A percentile compares a stretch with the other conserved stretches of the same genome.
Conservation (phyloP, 306 rosid species). For the Vigna nakashimae region DNA sequence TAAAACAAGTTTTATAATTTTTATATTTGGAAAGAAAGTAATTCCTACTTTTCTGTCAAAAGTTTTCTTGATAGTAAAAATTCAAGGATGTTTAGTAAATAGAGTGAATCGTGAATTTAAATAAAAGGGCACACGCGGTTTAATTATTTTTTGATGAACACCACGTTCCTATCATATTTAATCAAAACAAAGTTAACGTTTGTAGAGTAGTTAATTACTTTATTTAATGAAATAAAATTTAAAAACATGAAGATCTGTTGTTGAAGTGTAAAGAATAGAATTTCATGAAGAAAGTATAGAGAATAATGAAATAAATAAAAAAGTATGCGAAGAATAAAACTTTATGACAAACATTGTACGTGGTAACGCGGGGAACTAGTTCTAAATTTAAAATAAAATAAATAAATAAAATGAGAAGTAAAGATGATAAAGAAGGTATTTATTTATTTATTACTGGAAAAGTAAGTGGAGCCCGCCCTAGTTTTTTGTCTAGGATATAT, state of each 20-base stretch:
- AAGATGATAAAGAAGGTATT: not conserved
- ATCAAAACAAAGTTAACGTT: not conserved
- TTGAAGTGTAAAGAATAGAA: constrained; percentile 8
- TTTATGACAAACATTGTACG: not conserved
- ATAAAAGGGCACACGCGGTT: not conserved
- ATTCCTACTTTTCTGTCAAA: not conserved
- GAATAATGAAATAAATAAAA: not conserved
- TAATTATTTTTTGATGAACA: not conserved
- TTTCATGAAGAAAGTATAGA: not conserved
- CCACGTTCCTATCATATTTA: not conserved
- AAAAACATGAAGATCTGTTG: not conserved
- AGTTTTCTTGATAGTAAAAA: not conserved
- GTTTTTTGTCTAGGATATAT: no score
- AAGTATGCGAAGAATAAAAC: constrained; percentile 1
- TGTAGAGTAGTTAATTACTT: not conserved
- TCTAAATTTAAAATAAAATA: not conserved
- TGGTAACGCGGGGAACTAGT: not conserved
- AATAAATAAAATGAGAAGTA: not conserved
- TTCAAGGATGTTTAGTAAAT: not conserved
- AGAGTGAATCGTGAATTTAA: not conserved
- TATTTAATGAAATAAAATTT: not conserved
- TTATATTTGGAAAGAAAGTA: not conserved
- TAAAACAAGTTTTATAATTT: not conserved
- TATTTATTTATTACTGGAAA: not conserved
- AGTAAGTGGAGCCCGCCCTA: not conserved